Percentiles rank a stretch among this genome's conserved stretches.
phyloP scores from a whole-genome alignment of 2,329 filamentous ascomycete genomes.

The Pseudocercospora cruenta region DNA sequence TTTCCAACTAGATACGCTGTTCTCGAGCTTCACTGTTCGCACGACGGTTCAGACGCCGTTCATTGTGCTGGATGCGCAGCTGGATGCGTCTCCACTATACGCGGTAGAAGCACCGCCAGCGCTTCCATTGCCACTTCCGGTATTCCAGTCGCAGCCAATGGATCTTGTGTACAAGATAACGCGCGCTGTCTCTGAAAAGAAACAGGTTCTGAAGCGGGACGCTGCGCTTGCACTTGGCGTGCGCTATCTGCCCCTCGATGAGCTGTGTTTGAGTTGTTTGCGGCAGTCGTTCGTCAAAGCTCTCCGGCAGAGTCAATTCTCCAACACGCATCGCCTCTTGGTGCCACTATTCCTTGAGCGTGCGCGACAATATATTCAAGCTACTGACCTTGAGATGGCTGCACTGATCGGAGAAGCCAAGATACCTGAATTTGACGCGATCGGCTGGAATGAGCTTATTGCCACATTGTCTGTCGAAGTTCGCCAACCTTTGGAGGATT shows the following conservation, averaged over 20 bases:
- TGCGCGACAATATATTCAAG: constrained; percentile 51
- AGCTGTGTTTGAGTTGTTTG: constrained; percentile 64
- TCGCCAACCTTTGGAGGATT: constrained; percentile 51
- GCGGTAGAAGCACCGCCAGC: constrained; percentile 61
- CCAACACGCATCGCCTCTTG: constrained; percentile 54
- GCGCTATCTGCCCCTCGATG: constrained; percentile 74
- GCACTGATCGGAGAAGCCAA: constrained; percentile 58
- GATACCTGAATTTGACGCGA: constrained; percentile 54
- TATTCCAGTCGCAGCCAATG: constrained; percentile 81
- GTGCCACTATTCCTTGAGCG: constrained; percentile 54
- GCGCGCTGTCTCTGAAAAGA: constrained; percentile 50
- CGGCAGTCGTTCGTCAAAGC: constrained; percentile 51
- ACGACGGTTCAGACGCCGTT: constrained; percentile 77
- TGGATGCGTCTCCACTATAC: constrained; percentile 72
- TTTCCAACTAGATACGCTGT: constrained; percentile 80
- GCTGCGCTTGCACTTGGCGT: constrained; percentile 67
- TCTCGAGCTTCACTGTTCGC: constrained; percentile 89
- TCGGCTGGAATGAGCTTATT: constrained; percentile 59
- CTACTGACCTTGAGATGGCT: constrained; percentile 57
- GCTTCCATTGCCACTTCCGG: constrained; percentile 53
- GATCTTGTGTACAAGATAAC: constrained; percentile 79
- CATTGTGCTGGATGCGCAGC: constrained; percentile 69
- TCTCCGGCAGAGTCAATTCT: constrained; percentile 53
- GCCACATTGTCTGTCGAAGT: constrained; percentile 52
- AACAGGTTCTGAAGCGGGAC: constrained; percentile 36